phyloP scores from a whole-genome alignment of 805 yeast genomes.

The Hanseniaspora hatyaiensis region DNA sequence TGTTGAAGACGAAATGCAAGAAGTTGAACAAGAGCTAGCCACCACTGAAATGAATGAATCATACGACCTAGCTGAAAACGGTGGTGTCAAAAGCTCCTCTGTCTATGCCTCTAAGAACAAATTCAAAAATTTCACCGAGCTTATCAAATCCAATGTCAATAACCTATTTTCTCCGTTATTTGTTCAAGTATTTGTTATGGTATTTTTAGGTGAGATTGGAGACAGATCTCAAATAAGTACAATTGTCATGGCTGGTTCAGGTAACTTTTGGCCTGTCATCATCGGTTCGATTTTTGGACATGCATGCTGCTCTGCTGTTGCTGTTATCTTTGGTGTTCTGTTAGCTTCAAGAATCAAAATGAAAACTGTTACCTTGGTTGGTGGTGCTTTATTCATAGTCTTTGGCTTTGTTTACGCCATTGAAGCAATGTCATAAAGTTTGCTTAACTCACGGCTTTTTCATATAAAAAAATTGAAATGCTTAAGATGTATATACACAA shows the following conservation, averaged over 20 bases:
- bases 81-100: slow-evolving; percentile 22
- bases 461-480: background rate
- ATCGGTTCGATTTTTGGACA: slow-evolving; percentile 87
- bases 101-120: slow-evolving; percentile 17
- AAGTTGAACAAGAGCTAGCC: slow-evolving; percentile 88
- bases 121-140: slow-evolving; percentile 23
- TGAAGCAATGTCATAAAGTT: slow-evolving; percentile 40
- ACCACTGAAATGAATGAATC: slow-evolving; percentile 43
- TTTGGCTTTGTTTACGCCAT: slow-evolving; percentile 72
- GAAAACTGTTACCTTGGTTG: slow-evolving; percentile 85
- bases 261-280: slow-evolving; percentile 79
- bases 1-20: slow-evolving; percentile 90
- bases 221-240: slow-evolving; percentile 97
- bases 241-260: slow-evolving; percentile 96
- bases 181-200: slow-evolving; percentile 91
- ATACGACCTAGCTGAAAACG: slow-evolving; percentile 51
- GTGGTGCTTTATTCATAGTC: slow-evolving; percentile 73
- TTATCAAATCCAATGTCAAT: slow-evolving; percentile 44
- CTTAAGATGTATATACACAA: background rate
- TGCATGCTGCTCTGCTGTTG: slow-evolving; percentile 71
- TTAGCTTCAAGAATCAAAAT: slow-evolving; percentile 81
- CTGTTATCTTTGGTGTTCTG: slow-evolving; percentile 87
- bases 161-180: slow-evolving; percentile 73
- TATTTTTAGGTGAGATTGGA: slow-evolving; percentile 97
- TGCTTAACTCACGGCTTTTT: too few species aligned